Evolutionary conservation across 2,329 filamentous ascomycete genomes (phyloP).

Genomic region (Thielaviopsis cerberus): DNA sequence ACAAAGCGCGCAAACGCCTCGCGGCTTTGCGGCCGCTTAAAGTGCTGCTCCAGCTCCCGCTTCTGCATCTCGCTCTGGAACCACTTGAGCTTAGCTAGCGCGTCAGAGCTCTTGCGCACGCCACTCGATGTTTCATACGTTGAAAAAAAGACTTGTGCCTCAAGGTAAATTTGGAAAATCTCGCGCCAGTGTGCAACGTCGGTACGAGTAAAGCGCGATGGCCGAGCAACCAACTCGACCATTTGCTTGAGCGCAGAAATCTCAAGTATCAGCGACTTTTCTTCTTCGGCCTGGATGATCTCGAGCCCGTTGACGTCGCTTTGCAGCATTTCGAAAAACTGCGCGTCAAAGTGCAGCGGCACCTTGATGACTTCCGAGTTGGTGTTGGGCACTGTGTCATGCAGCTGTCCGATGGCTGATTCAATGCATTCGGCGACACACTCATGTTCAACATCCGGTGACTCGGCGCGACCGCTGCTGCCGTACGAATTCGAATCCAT

Average conservation of each 20-base stretch:
- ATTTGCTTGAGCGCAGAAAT: slow-evolving; percentile 46
- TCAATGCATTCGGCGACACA: background rate
- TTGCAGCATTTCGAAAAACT: slow-evolving; percentile 64
- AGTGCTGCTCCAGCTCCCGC: slow-evolving; percentile 37
- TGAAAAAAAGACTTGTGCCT: slow-evolving; percentile 67
- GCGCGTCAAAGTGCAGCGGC: slow-evolving; percentile 54
- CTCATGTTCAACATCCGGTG: background rate
- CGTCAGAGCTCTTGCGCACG: slow-evolving; percentile 43
- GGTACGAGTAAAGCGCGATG: slow-evolving; percentile 40
- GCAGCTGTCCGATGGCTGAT: background rate
- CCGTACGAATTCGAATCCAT: background rate
- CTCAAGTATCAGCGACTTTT: slow-evolving; percentile 40
- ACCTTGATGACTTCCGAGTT: slow-evolving; percentile 38
- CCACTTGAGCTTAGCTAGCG: slow-evolving; percentile 47
- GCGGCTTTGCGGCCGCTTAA: slow-evolving; percentile 48
- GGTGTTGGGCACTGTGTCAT: background rate
- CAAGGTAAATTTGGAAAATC: slow-evolving; percentile 65
- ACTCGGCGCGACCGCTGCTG: background rate
- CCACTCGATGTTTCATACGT: slow-evolving; percentile 54
- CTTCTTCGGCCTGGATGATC: slow-evolving; percentile 46
- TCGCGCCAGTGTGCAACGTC: slow-evolving; percentile 62
- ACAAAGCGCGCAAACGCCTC: slow-evolving; percentile 50
- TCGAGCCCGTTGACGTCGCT: slow-evolving; percentile 53
- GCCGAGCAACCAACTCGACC: slow-evolving; percentile 45
- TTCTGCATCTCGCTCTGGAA: slow-evolving; percentile 52